Evolutionary conservation across 352 stramenopile genomes (phyloP).

Genomic region (Thalassiosira pacifica): DNA sequence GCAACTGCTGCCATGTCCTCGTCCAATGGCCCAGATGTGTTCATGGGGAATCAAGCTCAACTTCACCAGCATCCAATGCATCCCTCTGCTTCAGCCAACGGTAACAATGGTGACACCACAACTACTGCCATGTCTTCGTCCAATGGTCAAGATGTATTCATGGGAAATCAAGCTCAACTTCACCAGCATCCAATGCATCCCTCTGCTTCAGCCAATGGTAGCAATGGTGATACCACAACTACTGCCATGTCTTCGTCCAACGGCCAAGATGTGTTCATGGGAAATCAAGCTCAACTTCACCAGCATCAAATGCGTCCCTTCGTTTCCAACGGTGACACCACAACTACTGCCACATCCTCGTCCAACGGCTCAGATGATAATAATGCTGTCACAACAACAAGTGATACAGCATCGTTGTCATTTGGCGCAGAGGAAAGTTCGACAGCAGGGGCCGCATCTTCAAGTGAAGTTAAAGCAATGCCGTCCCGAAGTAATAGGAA

Average conservation of each 20-base stretch:
- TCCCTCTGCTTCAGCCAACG: too few relatives aligned
- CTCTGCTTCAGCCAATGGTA: too few relatives aligned
- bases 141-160: too few relatives aligned
- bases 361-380: conserved; percentile 10
- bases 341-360: conserved; percentile 7
- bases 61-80: too few relatives aligned
- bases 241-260: too few relatives aligned
- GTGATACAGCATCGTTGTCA: not conserved
- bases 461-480: not conserved
- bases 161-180: conserved; percentile 3
- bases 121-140: too few relatives aligned
- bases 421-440: not conserved
- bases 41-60: not conserved
- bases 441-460: not conserved
- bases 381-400: conserved; percentile 14
- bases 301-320: not conserved
- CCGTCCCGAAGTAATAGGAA: not conserved
- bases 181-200: conserved; percentile 3
- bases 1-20: too few relatives aligned
- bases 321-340: conserved; percentile 1
- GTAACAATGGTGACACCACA: too few relatives aligned
- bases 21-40: too few relatives aligned
- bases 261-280: too few relatives aligned
- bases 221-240: not conserved
- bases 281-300: not conserved